A percentile compares a stretch with the other conserved stretches of the same genome.
Evolutionary conservation across 2,329 filamentous ascomycete species (phyloP).

Genomic region (Ilyonectria sp.): DNA sequence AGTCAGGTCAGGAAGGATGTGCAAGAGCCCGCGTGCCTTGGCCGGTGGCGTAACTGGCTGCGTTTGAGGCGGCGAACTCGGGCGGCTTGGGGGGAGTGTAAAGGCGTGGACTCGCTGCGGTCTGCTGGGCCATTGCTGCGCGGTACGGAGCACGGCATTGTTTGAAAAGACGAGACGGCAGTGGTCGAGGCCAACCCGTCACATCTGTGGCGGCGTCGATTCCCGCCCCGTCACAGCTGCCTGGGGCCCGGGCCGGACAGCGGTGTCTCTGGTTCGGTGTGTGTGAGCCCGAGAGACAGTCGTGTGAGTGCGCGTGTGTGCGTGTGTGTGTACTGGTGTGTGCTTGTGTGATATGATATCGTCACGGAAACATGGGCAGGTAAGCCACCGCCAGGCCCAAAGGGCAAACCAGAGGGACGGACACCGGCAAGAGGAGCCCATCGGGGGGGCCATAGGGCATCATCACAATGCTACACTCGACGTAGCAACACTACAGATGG

Average conservation of each 20-base stretch:
- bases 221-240: slow-evolving; percentile 19
- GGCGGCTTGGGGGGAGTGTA: background rate
- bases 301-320: background rate
- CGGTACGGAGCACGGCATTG: background rate
- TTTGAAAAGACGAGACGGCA: slow-evolving; percentile 17
- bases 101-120: background rate
- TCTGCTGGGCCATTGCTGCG: background rate
- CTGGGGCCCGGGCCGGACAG: slow-evolving; percentile 15
- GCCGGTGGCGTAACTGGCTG: slow-evolving; percentile 16
- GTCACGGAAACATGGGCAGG: background rate
- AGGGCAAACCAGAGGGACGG: background rate
- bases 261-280: slow-evolving; percentile 6
- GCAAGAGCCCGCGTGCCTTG: slow-evolving; percentile 13
- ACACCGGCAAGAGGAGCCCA: slow-evolving; percentile 4
- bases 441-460: slow-evolving; percentile 8
- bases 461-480: slow-evolving; percentile 23
- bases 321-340: background rate
- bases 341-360: background rate
- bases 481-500: slow-evolving; percentile 15
- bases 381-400: background rate
- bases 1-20: background rate
- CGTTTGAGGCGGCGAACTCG: background rate
- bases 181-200: slow-evolving; percentile 21
- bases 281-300: too few relatives aligned
- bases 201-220: slow-evolving; percentile 44